Evolutionary conservation across 2,329 filamentous ascomycete genomes (phyloP), one percentile per base, ranked within the genome.

Genomic region (Colletotrichum sp.): DNA sequence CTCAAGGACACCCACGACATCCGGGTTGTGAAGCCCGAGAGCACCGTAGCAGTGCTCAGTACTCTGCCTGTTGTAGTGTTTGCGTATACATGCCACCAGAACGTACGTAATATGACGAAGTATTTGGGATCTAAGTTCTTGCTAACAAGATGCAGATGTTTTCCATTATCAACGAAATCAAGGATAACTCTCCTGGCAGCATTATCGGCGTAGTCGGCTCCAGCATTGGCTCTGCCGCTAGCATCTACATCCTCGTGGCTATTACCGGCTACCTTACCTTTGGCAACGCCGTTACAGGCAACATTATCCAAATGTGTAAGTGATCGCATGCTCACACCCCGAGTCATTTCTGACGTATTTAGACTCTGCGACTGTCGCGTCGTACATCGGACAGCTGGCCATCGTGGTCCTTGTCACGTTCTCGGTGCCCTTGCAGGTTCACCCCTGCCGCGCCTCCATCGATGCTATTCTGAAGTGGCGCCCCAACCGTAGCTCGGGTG

Each of bases 81-180:
- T 87, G 97, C 96, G n/a, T 99, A 98, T 82, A 99, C 97, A 2
- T 99, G 97, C 82, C 97, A 99, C 83, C 97, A 99, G 81, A 99
- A 99, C 82, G 95, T 97, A 85, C 77, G 91, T 81, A 24, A 54
- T 13, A 21, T 3, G 43, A 36, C 7, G 12, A 38, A 47, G 27
- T 7, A 15, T 6, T 15, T 21, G 24, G 15, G 3, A 61, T 8
- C 31, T 61, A 24, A 51, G 3, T 2, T 18, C 3, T 51, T 79
- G 69, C 83, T 86, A 74, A 85, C 77, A 69, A 27, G 2, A 34
- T 3, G 1, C 78, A 97, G 94, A 99, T 99, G 97, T 99, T 99
- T 82, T 98, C 96, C 13, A 98, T 99, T 77, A 86, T 99, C 58
- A 99, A 99, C 80, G 97, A 99, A 84, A 95, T 99, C 77, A 89